Percentiles rank a stretch among this genome's conserved stretches.
These are phyloP conservation scores for Sutorius australiensis DNA, from an alignment of 768 basidiomycete species.

Conservation along the genomic window DNA sequence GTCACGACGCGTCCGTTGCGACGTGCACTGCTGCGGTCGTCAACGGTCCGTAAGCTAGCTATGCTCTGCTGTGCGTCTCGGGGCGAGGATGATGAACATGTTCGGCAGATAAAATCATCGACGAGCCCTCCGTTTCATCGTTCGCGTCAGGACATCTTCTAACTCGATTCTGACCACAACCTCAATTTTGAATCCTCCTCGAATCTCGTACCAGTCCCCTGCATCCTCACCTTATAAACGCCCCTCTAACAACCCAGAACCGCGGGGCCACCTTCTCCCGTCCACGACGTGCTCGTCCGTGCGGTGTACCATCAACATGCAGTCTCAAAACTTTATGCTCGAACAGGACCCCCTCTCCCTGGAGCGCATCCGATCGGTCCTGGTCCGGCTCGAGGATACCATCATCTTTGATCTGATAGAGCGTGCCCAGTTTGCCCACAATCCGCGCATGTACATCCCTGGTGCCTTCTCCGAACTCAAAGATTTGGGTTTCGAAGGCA, in stretches of 20 bases:
- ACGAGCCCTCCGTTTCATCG: neutral
- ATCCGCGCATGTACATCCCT: slow-evolving; percentile 80
- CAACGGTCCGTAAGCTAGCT: neutral
- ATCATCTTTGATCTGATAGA: slow-evolving; percentile 99
- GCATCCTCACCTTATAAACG: slow-evolving; percentile 15
- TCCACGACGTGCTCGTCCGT: slow-evolving; percentile 14
- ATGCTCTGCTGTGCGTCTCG: neutral
- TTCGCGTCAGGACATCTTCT: neutral
- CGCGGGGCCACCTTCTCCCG: neutral
- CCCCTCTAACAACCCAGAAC: neutral
- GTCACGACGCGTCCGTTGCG: too few relatives aligned
- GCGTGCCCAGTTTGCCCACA: slow-evolving; percentile 94
- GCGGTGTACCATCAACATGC: slow-evolving; percentile 40
- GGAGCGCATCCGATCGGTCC: slow-evolving; percentile 82
- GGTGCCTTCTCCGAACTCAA: slow-evolving; percentile 77
- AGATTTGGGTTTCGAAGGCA: slow-evolving; percentile 71
- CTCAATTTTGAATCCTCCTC: neutral
- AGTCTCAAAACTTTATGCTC: slow-evolving; percentile 64
- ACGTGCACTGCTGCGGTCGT: too few relatives aligned
- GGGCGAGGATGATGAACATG: neutral
- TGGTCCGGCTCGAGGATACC: slow-evolving; percentile 93
- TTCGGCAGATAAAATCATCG: neutral
- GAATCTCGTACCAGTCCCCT: neutral
- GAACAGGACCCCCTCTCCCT: slow-evolving; percentile 75
- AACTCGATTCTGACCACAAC: neutral